Percentiles rank a stretch among this genome's conserved stretches.
phyloP scores from a whole-genome alignment of 164 flowering plant species.

The Berberis vulgaris region DNA sequence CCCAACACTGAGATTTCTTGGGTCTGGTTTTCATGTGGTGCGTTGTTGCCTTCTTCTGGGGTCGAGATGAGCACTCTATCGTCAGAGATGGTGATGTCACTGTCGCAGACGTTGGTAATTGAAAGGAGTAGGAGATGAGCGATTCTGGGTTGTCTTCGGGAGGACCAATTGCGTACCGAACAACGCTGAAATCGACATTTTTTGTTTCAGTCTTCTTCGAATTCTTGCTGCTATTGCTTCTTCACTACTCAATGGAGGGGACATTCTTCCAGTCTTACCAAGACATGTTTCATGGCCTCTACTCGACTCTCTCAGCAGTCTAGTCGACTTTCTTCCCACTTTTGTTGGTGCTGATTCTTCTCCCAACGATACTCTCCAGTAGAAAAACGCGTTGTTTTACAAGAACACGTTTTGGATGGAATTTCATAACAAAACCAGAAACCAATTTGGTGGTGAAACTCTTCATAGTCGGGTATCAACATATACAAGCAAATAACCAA shows the following conservation, averaged over 20 bases:
- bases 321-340: slow-evolving; percentile 63
- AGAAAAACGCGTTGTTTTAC: slow-evolving; percentile 92
- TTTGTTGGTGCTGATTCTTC: slow-evolving; percentile 72
- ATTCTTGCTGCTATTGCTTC: background rate
- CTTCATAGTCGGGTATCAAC: slow-evolving; percentile 67
- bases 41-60: slow-evolving; percentile 84
- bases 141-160: background rate
- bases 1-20: slow-evolving; percentile 69
- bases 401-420: slow-evolving; percentile 78
- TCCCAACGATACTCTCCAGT: slow-evolving; percentile 27
- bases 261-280: slow-evolving; percentile 71
- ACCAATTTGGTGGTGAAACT: slow-evolving; percentile 83
- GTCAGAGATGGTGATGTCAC: background rate
- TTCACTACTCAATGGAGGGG: slow-evolving; percentile 26
- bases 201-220: background rate
- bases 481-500: no score
- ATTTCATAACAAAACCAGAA: slow-evolving; percentile 61
- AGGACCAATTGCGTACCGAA: slow-evolving; percentile 2
- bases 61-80: slow-evolving; percentile 48
- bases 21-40: slow-evolving; percentile 95
- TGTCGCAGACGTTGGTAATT: background rate
- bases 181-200: slow-evolving; percentile 7
- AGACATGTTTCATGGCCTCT: slow-evolving; percentile 69
- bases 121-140: background rate
- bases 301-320: slow-evolving; percentile 40